Conservation (phyloP, 2,329 filamentous ascomycete genomes). For the Massarina eburnea region DNA sequence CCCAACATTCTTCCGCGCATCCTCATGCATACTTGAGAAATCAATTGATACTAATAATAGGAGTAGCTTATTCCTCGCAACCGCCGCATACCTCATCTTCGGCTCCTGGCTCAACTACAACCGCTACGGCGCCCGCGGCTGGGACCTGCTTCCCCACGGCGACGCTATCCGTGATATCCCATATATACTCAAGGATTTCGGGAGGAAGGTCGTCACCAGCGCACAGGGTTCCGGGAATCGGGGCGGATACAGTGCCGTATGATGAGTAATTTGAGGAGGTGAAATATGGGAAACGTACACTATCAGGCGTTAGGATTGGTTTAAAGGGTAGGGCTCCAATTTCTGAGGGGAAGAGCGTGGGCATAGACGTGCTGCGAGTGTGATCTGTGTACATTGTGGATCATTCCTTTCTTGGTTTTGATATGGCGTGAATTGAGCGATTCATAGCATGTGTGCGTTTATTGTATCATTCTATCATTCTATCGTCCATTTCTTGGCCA, state of each 20-base stretch:
- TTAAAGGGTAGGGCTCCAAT: too few relatives aligned
- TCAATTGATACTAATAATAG: conserved; percentile 11
- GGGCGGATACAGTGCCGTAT: conserved; percentile 94
- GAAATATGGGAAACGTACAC: background rate
- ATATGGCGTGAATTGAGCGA: too few relatives aligned
- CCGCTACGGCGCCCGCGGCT: conserved; percentile 89
- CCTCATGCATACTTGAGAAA: background rate
- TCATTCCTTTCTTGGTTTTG: too few relatives aligned
- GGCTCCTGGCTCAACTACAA: conserved; percentile 99
- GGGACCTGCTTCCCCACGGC: conserved; percentile 90
- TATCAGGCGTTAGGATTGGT: background rate
- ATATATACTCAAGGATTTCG: conserved; percentile 89
- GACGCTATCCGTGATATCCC: conserved; percentile 91
- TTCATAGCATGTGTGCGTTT: too few relatives aligned
- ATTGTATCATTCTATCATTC: too few relatives aligned
- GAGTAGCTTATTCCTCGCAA: conserved; percentile 75
- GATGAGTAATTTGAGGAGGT: too few relatives aligned
- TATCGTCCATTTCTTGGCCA: too few relatives aligned
- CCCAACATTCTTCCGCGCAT: background rate
- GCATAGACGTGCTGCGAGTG: too few relatives aligned
- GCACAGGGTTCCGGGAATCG: conserved; percentile 81
- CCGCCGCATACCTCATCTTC: conserved; percentile 91
- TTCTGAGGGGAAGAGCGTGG: too few relatives aligned
- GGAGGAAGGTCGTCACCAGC: conserved; percentile 75
- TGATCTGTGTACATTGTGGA: too few relatives aligned